Conservation (phyloP, 805 yeast genomes). For the Candida maris region DNA sequence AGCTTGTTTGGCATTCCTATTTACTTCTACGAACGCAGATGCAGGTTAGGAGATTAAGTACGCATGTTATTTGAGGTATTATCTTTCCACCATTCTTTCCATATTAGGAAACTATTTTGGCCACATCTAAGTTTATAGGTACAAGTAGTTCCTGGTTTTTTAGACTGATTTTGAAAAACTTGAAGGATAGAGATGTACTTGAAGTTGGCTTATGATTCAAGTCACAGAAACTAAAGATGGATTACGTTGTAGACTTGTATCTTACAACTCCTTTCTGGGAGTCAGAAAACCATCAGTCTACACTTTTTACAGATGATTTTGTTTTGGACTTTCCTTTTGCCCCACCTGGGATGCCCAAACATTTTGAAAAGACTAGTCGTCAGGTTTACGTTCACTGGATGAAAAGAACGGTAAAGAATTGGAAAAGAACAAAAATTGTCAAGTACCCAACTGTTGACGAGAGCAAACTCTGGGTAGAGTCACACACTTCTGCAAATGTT, state of each 20-base stretch:
- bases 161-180: too few species aligned
- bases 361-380: not conserved
- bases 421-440: not conserved
- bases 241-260: not conserved
- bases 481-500: slow-evolving; percentile 3
- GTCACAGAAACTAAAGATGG: not conserved
- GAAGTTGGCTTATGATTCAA: not conserved
- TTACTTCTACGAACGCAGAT: slow-evolving; percentile 2
- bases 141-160: not conserved
- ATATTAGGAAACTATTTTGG: slow-evolving; percentile 2
- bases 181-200: not conserved
- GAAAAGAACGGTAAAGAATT: slow-evolving; percentile 3
- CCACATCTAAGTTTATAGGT: slow-evolving; percentile 1
- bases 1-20: slow-evolving; percentile 1
- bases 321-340: slow-evolving; percentile 4
- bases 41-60: not conserved
- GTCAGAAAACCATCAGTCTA: not conserved
- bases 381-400: slow-evolving; percentile 4
- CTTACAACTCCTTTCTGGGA: slow-evolving; percentile 4
- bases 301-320: slow-evolving; percentile 1
- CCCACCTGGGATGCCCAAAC: slow-evolving; percentile 5
- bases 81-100: not conserved
- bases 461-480: slow-evolving; percentile 4
- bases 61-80: not conserved
- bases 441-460: slow-evolving; percentile 2